A percentile compares a stretch with the other conserved stretches of the same genome.
Evolutionary conservation across 106 monocot species (phyloP).

Genomic region (Agapanthus africanus): DNA sequence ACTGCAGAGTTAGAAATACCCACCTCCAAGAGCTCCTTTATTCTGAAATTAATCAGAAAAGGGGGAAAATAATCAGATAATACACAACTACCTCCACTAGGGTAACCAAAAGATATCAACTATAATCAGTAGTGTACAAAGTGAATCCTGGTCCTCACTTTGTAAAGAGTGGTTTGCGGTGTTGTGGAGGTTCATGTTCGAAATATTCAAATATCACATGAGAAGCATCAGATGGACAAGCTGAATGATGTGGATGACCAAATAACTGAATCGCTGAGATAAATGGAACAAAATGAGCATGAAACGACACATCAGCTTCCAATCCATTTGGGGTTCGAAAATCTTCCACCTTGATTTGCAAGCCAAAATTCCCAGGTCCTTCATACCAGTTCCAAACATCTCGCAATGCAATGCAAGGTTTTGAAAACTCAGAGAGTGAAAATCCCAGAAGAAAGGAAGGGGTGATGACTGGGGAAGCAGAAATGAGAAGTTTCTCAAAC

Average conservation of each 20-base stretch:
- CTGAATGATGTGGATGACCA: constrained; percentile 4
- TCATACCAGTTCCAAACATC: constrained; percentile 35
- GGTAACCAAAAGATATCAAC: not conserved
- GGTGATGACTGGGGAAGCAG: constrained; percentile 22
- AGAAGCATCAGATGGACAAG: constrained; percentile 5
- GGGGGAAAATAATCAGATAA: constrained; percentile 1
- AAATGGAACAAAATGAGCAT: constrained; percentile 23
- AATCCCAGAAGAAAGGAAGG: not conserved
- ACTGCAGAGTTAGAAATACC: constrained; percentile 11
- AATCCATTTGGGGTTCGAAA: constrained; percentile 4
- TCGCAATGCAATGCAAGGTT: constrained; percentile 2
- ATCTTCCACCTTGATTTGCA: constrained; percentile 21
- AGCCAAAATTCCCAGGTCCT: constrained; percentile 18
- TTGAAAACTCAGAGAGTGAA: constrained; percentile 8
- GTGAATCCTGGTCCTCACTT: constrained; percentile 15
- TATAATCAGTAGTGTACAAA: not conserved
- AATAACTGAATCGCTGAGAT: constrained; percentile 29
- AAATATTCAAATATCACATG: constrained; percentile 30
- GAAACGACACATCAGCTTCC: constrained; percentile 11
- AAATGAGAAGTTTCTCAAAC: constrained; percentile 26
- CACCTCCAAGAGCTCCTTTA: constrained; percentile 20
- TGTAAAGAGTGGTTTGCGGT: constrained; percentile 11
- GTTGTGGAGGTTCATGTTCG: constrained; percentile 20
- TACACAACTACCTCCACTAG: not conserved
- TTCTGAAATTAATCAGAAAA: constrained; percentile 12